Evolutionary conservation across 306 rosid species (phyloP).

Genomic region (Quercus glauca): DNA sequence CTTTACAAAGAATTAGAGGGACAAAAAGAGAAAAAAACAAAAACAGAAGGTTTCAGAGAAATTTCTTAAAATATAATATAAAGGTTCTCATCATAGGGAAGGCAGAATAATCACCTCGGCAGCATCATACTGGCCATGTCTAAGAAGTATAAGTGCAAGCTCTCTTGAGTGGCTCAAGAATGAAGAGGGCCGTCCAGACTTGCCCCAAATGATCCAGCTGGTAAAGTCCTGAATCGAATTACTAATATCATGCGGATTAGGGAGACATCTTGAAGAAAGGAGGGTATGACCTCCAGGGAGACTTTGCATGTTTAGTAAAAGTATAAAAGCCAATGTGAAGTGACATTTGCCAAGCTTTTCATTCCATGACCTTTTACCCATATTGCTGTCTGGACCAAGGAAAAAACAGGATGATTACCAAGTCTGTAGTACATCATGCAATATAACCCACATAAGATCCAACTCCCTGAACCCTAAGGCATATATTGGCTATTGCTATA

Average conservation of each 20-base stretch:
- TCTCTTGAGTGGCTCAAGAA: constrained; percentile 72
- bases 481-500: not conserved
- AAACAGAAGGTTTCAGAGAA: constrained; percentile 27
- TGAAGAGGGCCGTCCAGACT: constrained; percentile 55
- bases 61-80: not conserved
- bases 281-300: constrained; percentile 39
- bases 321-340: constrained; percentile 75
- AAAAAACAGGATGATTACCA: constrained; percentile 22
- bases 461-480: not conserved
- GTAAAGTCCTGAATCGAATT: constrained; percentile 53
- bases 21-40: not conserved
- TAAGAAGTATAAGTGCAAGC: constrained; percentile 75
- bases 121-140: constrained; percentile 80
- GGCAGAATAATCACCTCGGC: constrained; percentile 64
- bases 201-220: constrained; percentile 84
- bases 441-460: not conserved
- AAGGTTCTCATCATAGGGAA: not conserved
- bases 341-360: constrained; percentile 76
- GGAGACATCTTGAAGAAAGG: constrained; percentile 42
- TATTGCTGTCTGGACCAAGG: constrained; percentile 49
- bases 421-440: not conserved
- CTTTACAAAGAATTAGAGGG: constrained; percentile 37
- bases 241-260: constrained; percentile 42
- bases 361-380: constrained; percentile 59
- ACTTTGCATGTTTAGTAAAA: constrained; percentile 53